Percentiles rank a stretch among this genome's conserved stretches.
phyloP scores from a whole-genome alignment of 1,284 basidiomycete genomes.

The Tylopilus sp. region DNA sequence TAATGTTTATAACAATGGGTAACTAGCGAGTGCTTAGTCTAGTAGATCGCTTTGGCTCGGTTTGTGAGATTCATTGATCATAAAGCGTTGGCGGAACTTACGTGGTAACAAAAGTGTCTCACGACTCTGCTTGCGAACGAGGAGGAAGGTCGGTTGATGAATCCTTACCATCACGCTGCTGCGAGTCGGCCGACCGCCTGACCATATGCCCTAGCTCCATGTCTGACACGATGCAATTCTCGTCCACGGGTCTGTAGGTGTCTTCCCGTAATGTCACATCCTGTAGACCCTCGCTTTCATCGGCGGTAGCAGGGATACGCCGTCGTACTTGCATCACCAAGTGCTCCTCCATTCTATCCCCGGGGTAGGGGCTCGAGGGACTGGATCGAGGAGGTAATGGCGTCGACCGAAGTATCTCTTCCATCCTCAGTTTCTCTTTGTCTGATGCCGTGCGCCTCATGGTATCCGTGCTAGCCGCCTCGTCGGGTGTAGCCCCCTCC shows the following conservation, averaged over 20 bases:
- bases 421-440: conserved; percentile 27
- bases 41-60: neutral
- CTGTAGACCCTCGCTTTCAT: neutral
- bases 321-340: conserved; percentile 5
- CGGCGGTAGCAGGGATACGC: neutral
- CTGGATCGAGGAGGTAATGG: conserved; percentile 1
- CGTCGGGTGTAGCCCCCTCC: conserved; percentile 3
- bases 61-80: too few relatives aligned
- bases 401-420: conserved; percentile 21
- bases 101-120: neutral
- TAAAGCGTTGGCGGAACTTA: neutral
- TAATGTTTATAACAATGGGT: neutral
- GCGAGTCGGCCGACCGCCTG: neutral
- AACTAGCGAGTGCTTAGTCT: neutral
- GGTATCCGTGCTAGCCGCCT: neutral
- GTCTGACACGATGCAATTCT: neutral
- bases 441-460: conserved; percentile 20
- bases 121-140: neutral
- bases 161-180: neutral
- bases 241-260: neutral
- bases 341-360: conserved; percentile 1
- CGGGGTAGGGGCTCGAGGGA: neutral
- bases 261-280: neutral
- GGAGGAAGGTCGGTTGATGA: neutral
- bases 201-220: neutral